phyloP scores from a whole-genome alignment of 148 eudicot species.

The Polygonum maritimum region DNA sequence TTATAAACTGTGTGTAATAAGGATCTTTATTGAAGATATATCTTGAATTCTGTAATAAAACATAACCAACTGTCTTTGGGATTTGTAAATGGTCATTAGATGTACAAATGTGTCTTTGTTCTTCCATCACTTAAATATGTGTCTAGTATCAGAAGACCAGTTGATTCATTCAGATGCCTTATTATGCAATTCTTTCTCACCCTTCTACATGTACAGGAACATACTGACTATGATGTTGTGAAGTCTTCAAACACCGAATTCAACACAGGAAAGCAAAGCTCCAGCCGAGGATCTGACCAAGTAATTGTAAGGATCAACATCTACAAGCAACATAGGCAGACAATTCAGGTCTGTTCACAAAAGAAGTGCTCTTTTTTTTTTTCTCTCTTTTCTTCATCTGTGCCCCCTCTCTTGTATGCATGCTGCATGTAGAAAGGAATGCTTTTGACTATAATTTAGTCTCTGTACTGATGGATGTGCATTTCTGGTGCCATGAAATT shows the following conservation, averaged over 20 bases:
- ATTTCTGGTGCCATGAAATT: background rate
- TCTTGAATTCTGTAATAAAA: background rate
- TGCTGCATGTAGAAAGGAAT: background rate
- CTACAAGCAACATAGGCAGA: constrained; percentile 82
- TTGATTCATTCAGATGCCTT: background rate
- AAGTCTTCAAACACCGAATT: constrained; percentile 51
- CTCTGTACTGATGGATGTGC: background rate
- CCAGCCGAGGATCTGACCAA: constrained; percentile 37
- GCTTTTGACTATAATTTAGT: background rate
- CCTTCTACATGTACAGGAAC: constrained; percentile 42
- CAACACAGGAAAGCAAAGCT: background rate
- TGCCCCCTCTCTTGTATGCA: background rate
- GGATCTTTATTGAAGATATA: background rate
- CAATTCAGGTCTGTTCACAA: constrained; percentile 62
- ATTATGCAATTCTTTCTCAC: background rate
- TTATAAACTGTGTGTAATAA: background rate
- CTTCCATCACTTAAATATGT: background rate
- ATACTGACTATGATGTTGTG: constrained; percentile 76
- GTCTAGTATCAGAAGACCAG: background rate
- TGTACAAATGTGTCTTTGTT: background rate
- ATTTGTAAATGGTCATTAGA: background rate
- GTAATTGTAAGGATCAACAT: constrained; percentile 74
- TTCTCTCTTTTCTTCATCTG: no score
- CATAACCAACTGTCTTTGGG: background rate
- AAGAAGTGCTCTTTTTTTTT: background rate